A percentile compares a stretch with the other conserved stretches of the same genome.
Evolutionary conservation across 805 yeast genomes (phyloP).

Genomic region (Komagataella kurtzmanii): DNA sequence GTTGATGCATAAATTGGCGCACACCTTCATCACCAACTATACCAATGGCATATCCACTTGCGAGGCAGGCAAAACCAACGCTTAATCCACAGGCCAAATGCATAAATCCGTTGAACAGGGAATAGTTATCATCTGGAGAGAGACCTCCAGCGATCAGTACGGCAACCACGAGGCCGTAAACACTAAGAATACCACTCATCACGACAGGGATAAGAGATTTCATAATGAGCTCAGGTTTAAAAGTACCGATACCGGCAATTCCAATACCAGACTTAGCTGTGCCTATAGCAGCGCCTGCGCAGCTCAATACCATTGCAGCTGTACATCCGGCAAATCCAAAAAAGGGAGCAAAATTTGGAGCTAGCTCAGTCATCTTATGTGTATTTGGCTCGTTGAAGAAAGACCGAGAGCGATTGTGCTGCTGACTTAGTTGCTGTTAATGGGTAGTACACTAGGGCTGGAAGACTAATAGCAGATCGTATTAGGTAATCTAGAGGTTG

Average conservation of each 20-base stretch:
- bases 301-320: constrained; percentile 78
- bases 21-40: constrained; percentile 99
- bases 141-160: constrained; percentile 89
- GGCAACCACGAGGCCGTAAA: constrained; percentile 92
- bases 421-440: not conserved
- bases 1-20: constrained; percentile 96
- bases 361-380: constrained; percentile 35
- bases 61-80: constrained; percentile 93
- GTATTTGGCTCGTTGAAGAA: not conserved
- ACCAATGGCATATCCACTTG: constrained; percentile 97
- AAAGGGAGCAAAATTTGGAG: constrained; percentile 92
- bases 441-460: not conserved
- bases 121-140: constrained; percentile 65
- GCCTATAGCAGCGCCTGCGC: constrained; percentile 98
- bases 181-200: constrained; percentile 95
- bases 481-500: not conserved
- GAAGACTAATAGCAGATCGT: not conserved
- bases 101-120: constrained; percentile 94
- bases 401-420: not conserved
- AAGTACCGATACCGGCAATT: constrained; percentile 95
- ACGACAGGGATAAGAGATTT: constrained; percentile 92
- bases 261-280: constrained; percentile 98
- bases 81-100: constrained; percentile 92
- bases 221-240: constrained; percentile 95
- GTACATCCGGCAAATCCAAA: constrained; percentile 97